phyloP scores from a whole-genome alignment of 2,329 filamentous ascomycete species.

The Aureobasidium vineae region DNA sequence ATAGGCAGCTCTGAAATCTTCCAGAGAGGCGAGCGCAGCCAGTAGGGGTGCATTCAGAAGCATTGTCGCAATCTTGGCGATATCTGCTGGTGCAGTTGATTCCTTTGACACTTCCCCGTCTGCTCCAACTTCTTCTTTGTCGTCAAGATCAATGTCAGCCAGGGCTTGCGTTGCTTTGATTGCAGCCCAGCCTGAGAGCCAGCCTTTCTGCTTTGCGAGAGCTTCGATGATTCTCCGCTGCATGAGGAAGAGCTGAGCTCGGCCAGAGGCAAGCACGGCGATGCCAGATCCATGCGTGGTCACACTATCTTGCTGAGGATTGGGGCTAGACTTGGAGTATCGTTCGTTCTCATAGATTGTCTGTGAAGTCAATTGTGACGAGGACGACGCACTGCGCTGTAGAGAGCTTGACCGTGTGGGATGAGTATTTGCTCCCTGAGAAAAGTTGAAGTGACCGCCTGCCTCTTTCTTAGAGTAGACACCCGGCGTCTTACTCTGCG shows the following conservation, averaged over 20 bases:
- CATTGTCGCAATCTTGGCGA: not conserved
- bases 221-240: conserved; percentile 77
- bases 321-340: conserved; percentile 20
- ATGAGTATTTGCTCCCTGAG: conserved; percentile 30
- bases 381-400: conserved; percentile 17
- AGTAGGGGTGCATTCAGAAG: conserved; percentile 34
- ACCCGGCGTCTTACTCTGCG: not conserved
- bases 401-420: conserved; percentile 28
- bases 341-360: conserved; percentile 21
- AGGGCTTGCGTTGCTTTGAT: conserved; percentile 33
- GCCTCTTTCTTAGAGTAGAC: conserved; percentile 12
- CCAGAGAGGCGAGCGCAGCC: conserved; percentile 39
- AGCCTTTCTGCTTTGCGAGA: conserved; percentile 67
- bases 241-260: conserved; percentile 77
- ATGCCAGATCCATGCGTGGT: conserved; percentile 48
- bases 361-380: conserved; percentile 12
- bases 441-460: conserved; percentile 28
- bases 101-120: not conserved
- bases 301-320: conserved; percentile 1
- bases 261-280: conserved; percentile 76
- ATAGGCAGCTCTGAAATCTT: conserved; percentile 43
- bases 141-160: conserved; percentile 42
- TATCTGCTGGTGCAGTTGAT: not conserved
- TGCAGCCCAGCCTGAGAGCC: conserved; percentile 71
- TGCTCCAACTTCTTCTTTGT: conserved; percentile 28